Percentiles rank a stretch among this genome's conserved stretches.
Conservation (phyloP, 176 grass and related monocot genomes). For the Oryza rufipogon region DNA sequence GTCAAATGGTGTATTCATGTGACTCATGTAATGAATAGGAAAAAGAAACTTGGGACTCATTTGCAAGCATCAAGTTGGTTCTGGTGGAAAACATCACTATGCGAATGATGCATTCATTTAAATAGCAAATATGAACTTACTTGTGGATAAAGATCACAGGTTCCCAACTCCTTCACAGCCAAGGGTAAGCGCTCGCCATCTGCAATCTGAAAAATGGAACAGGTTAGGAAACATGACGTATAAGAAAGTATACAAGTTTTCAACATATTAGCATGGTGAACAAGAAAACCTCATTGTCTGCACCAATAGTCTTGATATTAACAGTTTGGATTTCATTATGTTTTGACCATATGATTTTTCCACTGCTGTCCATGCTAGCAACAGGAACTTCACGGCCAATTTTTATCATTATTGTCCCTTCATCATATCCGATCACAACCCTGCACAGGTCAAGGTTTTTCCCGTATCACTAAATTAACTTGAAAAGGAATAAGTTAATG, state of each 20-base stretch:
- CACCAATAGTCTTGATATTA: slow-evolving; percentile 94
- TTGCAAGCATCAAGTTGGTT: slow-evolving; percentile 5
- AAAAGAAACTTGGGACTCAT: background rate
- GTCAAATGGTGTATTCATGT: slow-evolving; percentile 9
- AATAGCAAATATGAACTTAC: slow-evolving; percentile 59
- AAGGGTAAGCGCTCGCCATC: slow-evolving; percentile 93
- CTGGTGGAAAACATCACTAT: slow-evolving; percentile 2
- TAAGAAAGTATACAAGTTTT: slow-evolving; percentile 19
- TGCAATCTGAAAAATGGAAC: slow-evolving; percentile 61
- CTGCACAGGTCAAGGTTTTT: slow-evolving; percentile 47
- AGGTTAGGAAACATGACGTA: slow-evolving; percentile 4
- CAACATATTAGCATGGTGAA: slow-evolving; percentile 32
- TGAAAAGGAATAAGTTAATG: slow-evolving; percentile 21
- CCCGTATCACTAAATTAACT: slow-evolving; percentile 24
- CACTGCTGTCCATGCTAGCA: slow-evolving; percentile 97
- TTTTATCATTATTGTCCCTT: slow-evolving; percentile 99
- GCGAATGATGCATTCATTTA: slow-evolving; percentile 16
- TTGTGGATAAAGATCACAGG: slow-evolving; percentile 99
- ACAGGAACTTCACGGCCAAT: slow-evolving; percentile 98
- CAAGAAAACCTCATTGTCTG: slow-evolving; percentile 82
- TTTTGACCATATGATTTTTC: slow-evolving; percentile 99
- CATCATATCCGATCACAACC: slow-evolving; percentile 97
- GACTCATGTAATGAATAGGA: background rate
- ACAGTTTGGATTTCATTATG: slow-evolving; percentile 99
- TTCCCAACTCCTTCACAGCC: slow-evolving; percentile 95